Conservation (phyloP, 352 stramenopile species). For the Phytophthora lateralis region DNA sequence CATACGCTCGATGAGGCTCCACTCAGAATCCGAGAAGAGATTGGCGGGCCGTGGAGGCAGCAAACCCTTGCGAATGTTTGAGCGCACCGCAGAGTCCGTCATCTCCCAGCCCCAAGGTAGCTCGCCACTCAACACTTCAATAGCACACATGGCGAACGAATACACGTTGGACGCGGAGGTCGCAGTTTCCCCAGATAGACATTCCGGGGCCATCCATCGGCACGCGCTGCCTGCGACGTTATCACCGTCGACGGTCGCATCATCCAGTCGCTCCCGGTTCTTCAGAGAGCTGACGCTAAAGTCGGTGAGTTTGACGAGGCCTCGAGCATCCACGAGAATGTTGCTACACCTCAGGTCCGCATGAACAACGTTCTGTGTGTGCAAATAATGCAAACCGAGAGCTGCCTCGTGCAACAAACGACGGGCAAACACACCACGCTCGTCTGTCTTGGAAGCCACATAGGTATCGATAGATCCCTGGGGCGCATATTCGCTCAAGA, state of each 20-base stretch:
- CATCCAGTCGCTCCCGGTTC: background rate
- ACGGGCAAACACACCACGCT: conserved; percentile 18
- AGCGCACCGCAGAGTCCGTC: conserved; percentile 18
- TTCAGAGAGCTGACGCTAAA: conserved; percentile 34
- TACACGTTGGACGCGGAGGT: conserved; percentile 46
- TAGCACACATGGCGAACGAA: conserved; percentile 43
- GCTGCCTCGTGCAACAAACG: conserved; percentile 28
- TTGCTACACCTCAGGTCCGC: conserved; percentile 33
- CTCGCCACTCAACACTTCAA: conserved; percentile 34
- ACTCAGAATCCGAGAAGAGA: conserved; percentile 43
- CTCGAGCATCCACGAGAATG: conserved; percentile 34
- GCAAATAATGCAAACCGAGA: conserved; percentile 38
- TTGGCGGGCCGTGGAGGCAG: conserved; percentile 23
- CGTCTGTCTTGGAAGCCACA: conserved; percentile 9
- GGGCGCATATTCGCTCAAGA: conserved; percentile 27
- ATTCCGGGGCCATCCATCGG: conserved; percentile 39
- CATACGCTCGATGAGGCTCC: conserved; percentile 40
- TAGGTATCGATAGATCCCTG: conserved; percentile 31
- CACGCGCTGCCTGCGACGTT: background rate
- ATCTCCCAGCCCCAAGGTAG: conserved; percentile 30
- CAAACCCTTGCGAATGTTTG: conserved; percentile 25
- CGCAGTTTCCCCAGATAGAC: conserved; percentile 15
- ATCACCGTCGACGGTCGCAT: background rate
- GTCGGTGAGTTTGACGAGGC: conserved; percentile 29
- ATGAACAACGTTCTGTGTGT: conserved; percentile 35